Base-by-base conservation (phyloP, 1,139 yeast genomes). In the Yamadazyma epiphylla region DNA sequence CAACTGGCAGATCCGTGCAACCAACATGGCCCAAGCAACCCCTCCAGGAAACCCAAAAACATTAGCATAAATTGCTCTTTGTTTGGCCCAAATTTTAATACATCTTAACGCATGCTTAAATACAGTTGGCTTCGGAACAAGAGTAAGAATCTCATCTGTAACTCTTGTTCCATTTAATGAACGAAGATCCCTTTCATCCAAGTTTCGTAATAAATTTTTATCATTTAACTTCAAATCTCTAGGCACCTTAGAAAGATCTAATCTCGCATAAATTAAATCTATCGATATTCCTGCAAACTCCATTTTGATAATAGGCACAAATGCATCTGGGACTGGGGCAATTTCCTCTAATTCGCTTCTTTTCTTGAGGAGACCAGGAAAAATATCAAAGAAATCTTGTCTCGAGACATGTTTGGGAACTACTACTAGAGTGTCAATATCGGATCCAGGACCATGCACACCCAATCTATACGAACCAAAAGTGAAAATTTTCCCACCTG, bases 1-100 rank as follows among this genome's bases (percentile, higher is more conserved):
- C 26, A 91, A 60, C 52, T 91, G 99, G 55, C 98, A 91, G 20
- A 91, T 88, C 48, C 98, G 73, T 1, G 98, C 98, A 5, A 88
- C 96, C 27, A 91, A 59, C 97, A 91, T 91, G 1, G 98, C 99
- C 98, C 98, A 91, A 0, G 98, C 98, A 21, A 91, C 98, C 56
- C 99, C 99, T 46, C 99, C 99, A 1, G 98, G 98, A 58, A 91
- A 91, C 0, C 98, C 98, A 70, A 83, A 87, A 28, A 91, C 83
- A 51, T 91, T 91, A 4, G 86, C 97, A 56, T 91, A 91, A 12
- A 91, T 76, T 0, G 96, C 98, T 34, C 97, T 71, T 46, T 88
- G 77, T 52, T 88, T 94, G 0, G 99, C 98, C 98, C 99, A 91
- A 52, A 91, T 67, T 55, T 91, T 91, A 35, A 91, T 84, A 15